These are phyloP conservation scores for Sungouiozyma intestinalis DNA, from an alignment of 805 yeast genomes.

Conservation along the genomic window DNA sequence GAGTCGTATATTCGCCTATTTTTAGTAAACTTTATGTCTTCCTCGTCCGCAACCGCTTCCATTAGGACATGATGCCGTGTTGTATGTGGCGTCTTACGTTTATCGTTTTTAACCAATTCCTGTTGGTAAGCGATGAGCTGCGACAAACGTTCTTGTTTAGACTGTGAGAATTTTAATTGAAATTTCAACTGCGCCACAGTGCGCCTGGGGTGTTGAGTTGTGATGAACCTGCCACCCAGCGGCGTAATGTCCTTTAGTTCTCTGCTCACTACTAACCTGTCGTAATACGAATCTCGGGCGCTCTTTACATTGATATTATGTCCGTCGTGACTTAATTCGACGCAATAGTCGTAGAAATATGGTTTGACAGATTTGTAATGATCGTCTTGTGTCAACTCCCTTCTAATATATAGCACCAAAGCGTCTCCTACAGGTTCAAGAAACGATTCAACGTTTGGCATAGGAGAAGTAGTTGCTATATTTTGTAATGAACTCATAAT, in stretches of 20 bases:
- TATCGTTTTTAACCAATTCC: neutral
- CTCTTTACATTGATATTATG: constrained; percentile 15
- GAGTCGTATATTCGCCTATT: neutral
- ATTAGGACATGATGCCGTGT: neutral
- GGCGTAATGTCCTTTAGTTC: neutral
- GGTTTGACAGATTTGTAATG: neutral
- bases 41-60: neutral
- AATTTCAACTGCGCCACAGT: neutral
- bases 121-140: neutral
- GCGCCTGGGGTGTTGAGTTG: neutral
- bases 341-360: constrained; percentile 18
- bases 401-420: neutral
- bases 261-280: neutral
- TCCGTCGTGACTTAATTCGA: constrained; percentile 22
- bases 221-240: neutral
- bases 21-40: neutral
- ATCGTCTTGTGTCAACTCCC: neutral
- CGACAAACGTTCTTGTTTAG: neutral
- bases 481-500: too few relatives aligned
- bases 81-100: neutral
- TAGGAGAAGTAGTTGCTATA: neutral
- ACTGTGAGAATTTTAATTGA: neutral
- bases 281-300: constrained; percentile 8
- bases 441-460: neutral
- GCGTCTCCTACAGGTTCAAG: neutral